phyloP scores from a whole-genome alignment of 73 alveolate genomes.

The Paramecium primaurelia region DNA sequence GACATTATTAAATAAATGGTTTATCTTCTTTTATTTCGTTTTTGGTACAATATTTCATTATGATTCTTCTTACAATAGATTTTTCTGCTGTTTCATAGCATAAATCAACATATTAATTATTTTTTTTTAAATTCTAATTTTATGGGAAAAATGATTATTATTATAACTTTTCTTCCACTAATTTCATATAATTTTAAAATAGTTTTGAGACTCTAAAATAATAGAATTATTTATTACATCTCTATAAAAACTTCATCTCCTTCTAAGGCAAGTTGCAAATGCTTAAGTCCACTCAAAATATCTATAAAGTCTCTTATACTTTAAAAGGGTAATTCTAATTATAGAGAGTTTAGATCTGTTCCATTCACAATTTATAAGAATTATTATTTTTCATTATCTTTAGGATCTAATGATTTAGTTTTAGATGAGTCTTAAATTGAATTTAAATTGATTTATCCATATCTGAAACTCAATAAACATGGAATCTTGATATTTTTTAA shows the following conservation, averaged over 20 bases:
- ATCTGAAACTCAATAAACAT: not conserved
- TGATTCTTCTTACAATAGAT: not conserved
- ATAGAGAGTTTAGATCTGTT: not conserved
- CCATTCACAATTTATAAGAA: not conserved
- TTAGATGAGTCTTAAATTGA: not conserved
- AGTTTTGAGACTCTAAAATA: not conserved
- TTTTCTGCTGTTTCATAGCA: not conserved
- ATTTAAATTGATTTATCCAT: not conserved
- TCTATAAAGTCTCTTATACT: conserved; percentile 14
- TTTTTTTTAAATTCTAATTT: not conserved
- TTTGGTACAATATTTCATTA: not conserved
- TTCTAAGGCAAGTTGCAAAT: not conserved
- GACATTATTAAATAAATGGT: not conserved
- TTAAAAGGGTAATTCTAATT: not conserved
- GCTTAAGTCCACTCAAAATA: not conserved
- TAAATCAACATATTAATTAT: not conserved
- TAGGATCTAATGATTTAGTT: not conserved
- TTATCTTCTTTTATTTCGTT: not conserved
- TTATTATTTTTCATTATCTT: conserved; percentile 1
- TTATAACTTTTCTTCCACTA: not conserved
- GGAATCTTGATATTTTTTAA: not conserved
- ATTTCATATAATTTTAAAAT: not conserved
- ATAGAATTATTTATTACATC: not conserved
- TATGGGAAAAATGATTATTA: not conserved
- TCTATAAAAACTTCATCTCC: not conserved